Conservation (phyloP, 371 early-diverging fungal genomes). For the Circinella umbellata region DNA sequence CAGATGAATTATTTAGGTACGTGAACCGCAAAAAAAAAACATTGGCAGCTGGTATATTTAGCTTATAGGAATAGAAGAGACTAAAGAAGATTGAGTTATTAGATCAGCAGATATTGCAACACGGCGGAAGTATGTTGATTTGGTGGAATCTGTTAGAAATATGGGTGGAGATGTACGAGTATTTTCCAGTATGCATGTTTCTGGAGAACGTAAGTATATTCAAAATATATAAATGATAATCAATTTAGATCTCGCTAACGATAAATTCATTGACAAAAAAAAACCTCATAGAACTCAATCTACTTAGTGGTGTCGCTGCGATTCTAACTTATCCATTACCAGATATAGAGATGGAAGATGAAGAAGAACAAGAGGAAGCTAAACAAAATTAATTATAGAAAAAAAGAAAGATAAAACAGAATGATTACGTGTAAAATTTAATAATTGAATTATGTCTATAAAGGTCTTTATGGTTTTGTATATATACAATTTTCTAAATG, state of each 20-base stretch:
- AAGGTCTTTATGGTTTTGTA: slow-evolving; percentile 5
- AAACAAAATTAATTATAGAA: slow-evolving; percentile 16
- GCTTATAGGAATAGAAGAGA: no score
- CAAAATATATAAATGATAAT: not conserved
- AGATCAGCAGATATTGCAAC: slow-evolving; percentile 85
- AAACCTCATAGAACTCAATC: slow-evolving; percentile 70
- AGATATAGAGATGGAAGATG: slow-evolving; percentile 67
- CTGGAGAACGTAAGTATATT: slow-evolving; percentile 86
- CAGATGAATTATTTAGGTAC: slow-evolving; percentile 89
- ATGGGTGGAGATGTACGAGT: slow-evolving; percentile 84
- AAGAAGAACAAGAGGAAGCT: slow-evolving; percentile 36
- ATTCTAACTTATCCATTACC: slow-evolving; percentile 85
- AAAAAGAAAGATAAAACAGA: not conserved
- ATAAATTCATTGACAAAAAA: no score
- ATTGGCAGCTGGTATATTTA: not conserved
- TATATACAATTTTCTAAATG: slow-evolving; percentile 15
- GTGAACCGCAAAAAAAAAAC: no score
- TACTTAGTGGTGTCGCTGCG: slow-evolving; percentile 95
- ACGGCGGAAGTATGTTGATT: slow-evolving; percentile 80
- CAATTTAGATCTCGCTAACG: not conserved
- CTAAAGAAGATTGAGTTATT: not conserved
- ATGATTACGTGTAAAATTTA: slow-evolving; percentile 6
- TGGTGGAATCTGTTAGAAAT: slow-evolving; percentile 84
- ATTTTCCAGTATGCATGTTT: slow-evolving; percentile 91
- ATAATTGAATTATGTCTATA: not conserved